These are phyloP conservation scores for Penicillium silybi DNA, from an alignment of 495 filamentous ascomycete genomes.

Conservation along the genomic window DNA sequence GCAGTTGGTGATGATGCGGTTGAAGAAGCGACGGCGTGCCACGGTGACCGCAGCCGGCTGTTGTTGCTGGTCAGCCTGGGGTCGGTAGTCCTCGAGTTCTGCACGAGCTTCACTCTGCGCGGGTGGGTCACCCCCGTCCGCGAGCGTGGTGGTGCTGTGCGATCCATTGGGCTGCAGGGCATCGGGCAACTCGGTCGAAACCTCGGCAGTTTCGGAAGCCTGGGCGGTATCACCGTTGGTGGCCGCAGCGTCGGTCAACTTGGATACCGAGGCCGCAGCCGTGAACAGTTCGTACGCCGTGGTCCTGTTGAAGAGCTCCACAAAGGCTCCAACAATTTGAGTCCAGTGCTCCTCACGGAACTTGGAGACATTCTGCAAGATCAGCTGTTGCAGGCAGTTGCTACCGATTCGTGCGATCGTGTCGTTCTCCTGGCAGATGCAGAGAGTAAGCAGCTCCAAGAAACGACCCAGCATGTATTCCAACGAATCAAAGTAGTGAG, in stretches of 20 bases:
- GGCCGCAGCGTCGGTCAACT: slow-evolving; percentile 20
- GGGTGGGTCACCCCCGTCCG: slow-evolving; percentile 40
- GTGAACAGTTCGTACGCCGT: slow-evolving; percentile 94
- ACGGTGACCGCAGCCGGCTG: slow-evolving; percentile 89
- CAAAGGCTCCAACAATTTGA: slow-evolving; percentile 90
- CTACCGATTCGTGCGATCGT: slow-evolving; percentile 97
- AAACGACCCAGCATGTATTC: slow-evolving; percentile 97
- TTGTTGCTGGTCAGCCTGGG: slow-evolving; percentile 61
- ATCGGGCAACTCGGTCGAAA: slow-evolving; percentile 36
- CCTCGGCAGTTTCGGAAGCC: slow-evolving; percentile 21
- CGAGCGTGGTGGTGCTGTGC: slow-evolving; percentile 34
- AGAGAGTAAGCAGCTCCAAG: slow-evolving; percentile 85
- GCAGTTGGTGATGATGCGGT: slow-evolving; percentile 98
- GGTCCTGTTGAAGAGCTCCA: slow-evolving; percentile 89
- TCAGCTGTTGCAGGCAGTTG: slow-evolving; percentile 94
- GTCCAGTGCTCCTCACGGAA: slow-evolving; percentile 85
- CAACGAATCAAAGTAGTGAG: slow-evolving; percentile 92
- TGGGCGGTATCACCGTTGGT: slow-evolving; percentile 30
- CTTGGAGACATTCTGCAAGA: slow-evolving; percentile 90
- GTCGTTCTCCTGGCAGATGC: slow-evolving; percentile 98
- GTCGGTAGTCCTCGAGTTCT: slow-evolving; percentile 86
- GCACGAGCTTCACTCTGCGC: slow-evolving; percentile 30
- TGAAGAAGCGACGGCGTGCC: slow-evolving; percentile 93
- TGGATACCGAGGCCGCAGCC: slow-evolving; percentile 61
- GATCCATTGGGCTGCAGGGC: slow-evolving; percentile 62